A percentile compares a stretch with the other conserved stretches of the same genome.
These are phyloP conservation scores for Amanita polypyramis DNA, from an alignment of 768 basidiomycete species.

Conservation along the genomic window DNA sequence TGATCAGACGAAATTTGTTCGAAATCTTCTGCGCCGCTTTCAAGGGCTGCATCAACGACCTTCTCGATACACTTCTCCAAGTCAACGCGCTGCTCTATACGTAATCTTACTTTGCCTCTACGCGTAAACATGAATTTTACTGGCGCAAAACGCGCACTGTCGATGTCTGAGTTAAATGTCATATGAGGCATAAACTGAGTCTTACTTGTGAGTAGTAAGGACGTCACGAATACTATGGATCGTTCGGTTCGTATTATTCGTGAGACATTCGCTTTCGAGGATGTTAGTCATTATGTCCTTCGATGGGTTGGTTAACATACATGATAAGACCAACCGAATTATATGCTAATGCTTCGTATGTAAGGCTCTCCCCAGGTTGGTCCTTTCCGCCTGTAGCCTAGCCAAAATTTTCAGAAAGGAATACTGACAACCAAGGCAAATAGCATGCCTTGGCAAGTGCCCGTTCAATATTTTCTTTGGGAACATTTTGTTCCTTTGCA, in stretches of 20 bases:
- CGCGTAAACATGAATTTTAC: constrained; percentile 58
- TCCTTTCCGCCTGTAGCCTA: constrained; percentile 42
- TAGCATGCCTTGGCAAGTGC: constrained; percentile 47
- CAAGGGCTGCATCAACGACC: constrained; percentile 30
- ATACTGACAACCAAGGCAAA: neutral
- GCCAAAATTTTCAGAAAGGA: constrained; percentile 2
- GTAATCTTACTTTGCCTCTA: constrained; percentile 40
- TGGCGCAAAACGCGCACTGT: constrained; percentile 49
- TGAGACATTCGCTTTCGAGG: constrained; percentile 40
- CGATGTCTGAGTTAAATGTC: neutral
- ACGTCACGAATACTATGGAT: constrained; percentile 45
- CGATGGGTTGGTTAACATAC: constrained; percentile 25
- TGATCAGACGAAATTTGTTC: constrained; percentile 22
- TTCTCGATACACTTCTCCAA: constrained; percentile 18
- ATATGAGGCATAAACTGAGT: constrained; percentile 1
- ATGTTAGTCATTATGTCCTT: constrained; percentile 12
- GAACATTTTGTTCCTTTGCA: constrained; percentile 47
- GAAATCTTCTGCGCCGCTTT: constrained; percentile 35
- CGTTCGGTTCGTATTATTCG: constrained; percentile 58
- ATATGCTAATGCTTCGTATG: constrained; percentile 52
- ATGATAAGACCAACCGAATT: constrained; percentile 55
- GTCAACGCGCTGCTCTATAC: constrained; percentile 23
- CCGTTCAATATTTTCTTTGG: constrained; percentile 59
- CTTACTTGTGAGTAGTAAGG: constrained; percentile 37
- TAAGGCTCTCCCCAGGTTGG: constrained; percentile 33